Base-by-base conservation (phyloP, 208 protist genomes). In the Tritrichomonas foetus region DNA sequence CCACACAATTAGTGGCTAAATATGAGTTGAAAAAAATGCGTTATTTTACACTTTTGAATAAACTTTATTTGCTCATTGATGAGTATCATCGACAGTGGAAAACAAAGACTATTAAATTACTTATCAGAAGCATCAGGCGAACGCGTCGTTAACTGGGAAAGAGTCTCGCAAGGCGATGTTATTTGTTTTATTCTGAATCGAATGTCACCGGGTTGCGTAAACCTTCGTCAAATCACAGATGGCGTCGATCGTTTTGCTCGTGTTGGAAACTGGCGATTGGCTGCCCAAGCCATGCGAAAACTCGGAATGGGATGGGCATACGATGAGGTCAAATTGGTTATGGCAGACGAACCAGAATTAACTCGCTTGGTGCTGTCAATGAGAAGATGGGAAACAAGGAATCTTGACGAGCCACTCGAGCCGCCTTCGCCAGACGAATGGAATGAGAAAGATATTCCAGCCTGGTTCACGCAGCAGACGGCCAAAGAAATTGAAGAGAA, bases 401-500 rank as follows among this genome's bases (percentile, higher is more conserved):
- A 89, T 57, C 47, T 89, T 39, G 47, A 89, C 39, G 78, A 89
- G 30, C 78, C 78, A 57, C 47, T 89, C 11, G 78, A 89, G 39
- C 78, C 78, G 39, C 47, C 47, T 57, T n/a, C 47, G 16, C 78
- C 78, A 20, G 78, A 57, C 39, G 78, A 89, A 36, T 89, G 78
- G 74, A 39, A 82, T 11, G 78, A 89, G 11, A 49, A 89, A 44
- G 78, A 89, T 9, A 25, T 89, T 39, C 78, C 78, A 53, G 20
- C 41, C 20, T 89, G 41, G 78, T 89, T 89, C 57, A 53, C 78
- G 2, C 78, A 89, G 16, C 78, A 53, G 33, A 49, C 78, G 16
- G 78, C 78, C 41, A 89, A 89, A 30, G 47, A 89, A 89, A 16
- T 89, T 13, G 78, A 89, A 89, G 78, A 89, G 39, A 89, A 89